Evolutionary conservation across 805 yeast genomes (phyloP).

Genomic region (Teunomyces panamensis): DNA sequence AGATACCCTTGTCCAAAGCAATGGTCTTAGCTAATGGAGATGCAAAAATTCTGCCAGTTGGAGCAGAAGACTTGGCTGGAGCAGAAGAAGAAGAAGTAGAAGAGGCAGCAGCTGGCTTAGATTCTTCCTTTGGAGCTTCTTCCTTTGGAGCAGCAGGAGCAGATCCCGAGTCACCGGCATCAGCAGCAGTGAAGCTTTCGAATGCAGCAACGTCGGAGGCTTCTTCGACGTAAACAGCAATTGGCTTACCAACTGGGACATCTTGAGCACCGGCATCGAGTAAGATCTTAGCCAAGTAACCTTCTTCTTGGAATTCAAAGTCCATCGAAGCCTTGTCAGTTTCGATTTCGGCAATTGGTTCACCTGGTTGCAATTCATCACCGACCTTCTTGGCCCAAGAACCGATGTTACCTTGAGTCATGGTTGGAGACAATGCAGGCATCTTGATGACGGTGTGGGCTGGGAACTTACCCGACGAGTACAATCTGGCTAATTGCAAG

Average conservation of each 20-base stretch:
- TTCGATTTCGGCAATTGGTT: slow-evolving; percentile 92
- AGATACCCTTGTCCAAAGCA: slow-evolving; percentile 88
- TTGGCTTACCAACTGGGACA: slow-evolving; percentile 90
- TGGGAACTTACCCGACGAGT: slow-evolving; percentile 57
- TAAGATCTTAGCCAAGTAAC: slow-evolving; percentile 82
- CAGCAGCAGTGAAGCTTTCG: slow-evolving; percentile 77
- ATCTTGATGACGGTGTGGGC: slow-evolving; percentile 85
- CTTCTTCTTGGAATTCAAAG: slow-evolving; percentile 97
- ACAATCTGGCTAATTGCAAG: slow-evolving; percentile 36
- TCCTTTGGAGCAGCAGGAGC: slow-evolving; percentile 35
- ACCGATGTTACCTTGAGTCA: slow-evolving; percentile 93
- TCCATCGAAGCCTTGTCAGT: slow-evolving; percentile 98
- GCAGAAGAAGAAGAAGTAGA: slow-evolving; percentile 14
- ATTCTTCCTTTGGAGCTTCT: slow-evolving; percentile 22
- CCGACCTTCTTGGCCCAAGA: slow-evolving; percentile 89
- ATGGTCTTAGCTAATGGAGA: slow-evolving; percentile 93
- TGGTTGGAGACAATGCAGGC: slow-evolving; percentile 99
- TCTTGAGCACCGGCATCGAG: slow-evolving; percentile 85
- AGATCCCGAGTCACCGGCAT: slow-evolving; percentile 52
- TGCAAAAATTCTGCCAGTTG: slow-evolving; percentile 75
- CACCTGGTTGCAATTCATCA: slow-evolving; percentile 87
- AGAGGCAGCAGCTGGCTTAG: slow-evolving; percentile 6
- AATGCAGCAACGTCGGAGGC: slow-evolving; percentile 83
- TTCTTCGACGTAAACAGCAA: slow-evolving; percentile 94
- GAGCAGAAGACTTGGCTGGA: slow-evolving; percentile 28